Base-by-base conservation (phyloP, 176 grass and related monocot species). In the Raddia distichophylla region DNA sequence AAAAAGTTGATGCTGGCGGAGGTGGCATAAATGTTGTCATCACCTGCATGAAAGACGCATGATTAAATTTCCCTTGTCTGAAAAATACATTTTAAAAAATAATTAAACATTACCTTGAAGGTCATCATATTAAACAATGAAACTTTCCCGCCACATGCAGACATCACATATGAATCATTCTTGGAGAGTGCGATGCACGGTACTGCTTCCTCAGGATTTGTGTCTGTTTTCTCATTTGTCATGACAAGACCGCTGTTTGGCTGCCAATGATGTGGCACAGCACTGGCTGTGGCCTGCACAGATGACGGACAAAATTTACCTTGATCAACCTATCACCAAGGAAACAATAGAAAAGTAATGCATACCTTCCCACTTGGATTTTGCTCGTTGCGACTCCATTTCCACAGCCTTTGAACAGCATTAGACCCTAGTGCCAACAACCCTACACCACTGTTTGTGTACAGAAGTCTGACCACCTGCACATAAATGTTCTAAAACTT, bases 61-160 rank as follows among this genome's bases (percentile, higher is more conserved):
- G 10, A 70, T 67, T 15, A 82, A 59, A 77, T 37, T n/a, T 58
- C 69, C 4, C 42, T 80, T 15, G 34, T 71, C 14, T 82, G 44
- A 60, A 60, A 48, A 66, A 17, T 71, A 20, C 52, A 73, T 60
- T 20, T 52, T 50, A 44, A 76, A 73, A 91, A 32, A 74, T 64
- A 54, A 74, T 75, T 57, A 59, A 73, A 46, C 18, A 55, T 86
- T 83, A 98, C 95, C 92, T 95, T 95, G 85, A 98, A 98, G 74
- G 90, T 95, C 92, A 91, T 98, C 95, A 98, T 98, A 84, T 95
- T 98, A 87, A 98, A 98, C 64, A 98, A 86, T 76, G 95, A 95
- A 77, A 95, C 92, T 84, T 98, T 98, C 78, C 95, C 95, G 79
- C 92, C 95, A 69, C 95, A 98, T 52, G 95, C 92, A 79, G 95